Percentiles rank a stretch among this genome's conserved stretches.
Evolutionary conservation across 148 eudicot species (phyloP).

Genomic region (Silene uniflora): DNA sequence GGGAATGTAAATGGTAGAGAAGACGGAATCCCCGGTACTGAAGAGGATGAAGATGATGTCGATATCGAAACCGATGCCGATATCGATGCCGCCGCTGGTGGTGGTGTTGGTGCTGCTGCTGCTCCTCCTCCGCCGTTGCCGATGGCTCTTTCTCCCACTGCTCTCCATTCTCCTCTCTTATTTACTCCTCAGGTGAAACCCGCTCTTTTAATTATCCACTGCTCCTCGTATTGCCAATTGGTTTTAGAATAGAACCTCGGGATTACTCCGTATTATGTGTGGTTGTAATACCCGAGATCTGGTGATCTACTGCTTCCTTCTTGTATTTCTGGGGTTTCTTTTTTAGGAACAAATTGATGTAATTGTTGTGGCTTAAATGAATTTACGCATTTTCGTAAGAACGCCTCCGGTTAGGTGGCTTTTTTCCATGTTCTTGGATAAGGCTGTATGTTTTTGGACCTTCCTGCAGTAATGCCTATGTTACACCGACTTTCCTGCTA

Average conservation of each 20-base stretch:
- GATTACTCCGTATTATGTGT: no score
- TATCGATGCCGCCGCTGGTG: constrained; percentile 39
- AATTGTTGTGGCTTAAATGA: no score
- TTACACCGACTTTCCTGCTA: no score
- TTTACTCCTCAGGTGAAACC: constrained; percentile 64
- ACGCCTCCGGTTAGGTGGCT: no score
- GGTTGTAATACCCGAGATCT: neutral
- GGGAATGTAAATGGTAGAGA: constrained; percentile 79
- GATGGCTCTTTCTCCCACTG: constrained; percentile 65
- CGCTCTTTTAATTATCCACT: no score
- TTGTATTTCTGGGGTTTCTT: neutral
- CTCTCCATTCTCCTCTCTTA: constrained; percentile 68
- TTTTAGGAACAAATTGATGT: no score
- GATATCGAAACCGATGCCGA: neutral
- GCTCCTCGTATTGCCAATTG: neutral
- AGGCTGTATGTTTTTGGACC: neutral
- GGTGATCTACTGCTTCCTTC: neutral
- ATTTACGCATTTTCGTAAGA: neutral
- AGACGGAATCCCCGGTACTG: constrained; percentile 41
- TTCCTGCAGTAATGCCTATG: neutral
- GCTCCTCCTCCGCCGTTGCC: constrained; percentile 20
- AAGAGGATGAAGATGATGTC: constrained; percentile 11
- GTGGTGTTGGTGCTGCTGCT: neutral
- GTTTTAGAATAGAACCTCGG: neutral
- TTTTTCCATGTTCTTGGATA: no score